These are phyloP conservation scores for Neurospora cerealis DNA, from an alignment of 495 filamentous ascomycete species.

Conservation along the genomic window DNA sequence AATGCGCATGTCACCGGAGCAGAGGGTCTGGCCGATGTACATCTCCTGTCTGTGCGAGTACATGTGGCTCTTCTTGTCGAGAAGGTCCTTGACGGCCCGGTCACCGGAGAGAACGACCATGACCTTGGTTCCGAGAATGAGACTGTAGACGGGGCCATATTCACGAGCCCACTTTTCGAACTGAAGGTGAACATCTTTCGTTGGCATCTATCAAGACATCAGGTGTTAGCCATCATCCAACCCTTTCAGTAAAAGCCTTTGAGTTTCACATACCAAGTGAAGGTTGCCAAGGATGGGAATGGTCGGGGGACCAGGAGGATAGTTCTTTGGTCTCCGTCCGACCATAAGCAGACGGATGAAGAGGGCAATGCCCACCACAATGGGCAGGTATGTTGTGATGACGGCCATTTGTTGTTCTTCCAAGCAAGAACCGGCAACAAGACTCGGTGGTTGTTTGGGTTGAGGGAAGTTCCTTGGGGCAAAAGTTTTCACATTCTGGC, in stretches of 20 bases:
- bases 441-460: background rate
- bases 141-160: conserved; percentile 30
- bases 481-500: background rate
- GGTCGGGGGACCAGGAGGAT: conserved; percentile 26
- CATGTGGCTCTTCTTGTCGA: conserved; percentile 28
- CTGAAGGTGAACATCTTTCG: conserved; percentile 21
- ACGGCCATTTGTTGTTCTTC: conserved; percentile 10
- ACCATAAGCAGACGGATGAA: conserved; percentile 16
- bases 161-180: conserved; percentile 30
- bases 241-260: background rate
- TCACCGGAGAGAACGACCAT: conserved; percentile 27
- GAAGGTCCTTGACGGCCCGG: conserved; percentile 27
- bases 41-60: conserved; percentile 28
- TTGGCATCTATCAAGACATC: conserved; percentile 15
- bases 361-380: conserved; percentile 15
- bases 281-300: conserved; percentile 27
- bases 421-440: background rate
- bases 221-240: background rate
- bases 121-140: conserved; percentile 30
- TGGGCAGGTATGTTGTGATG: conserved; percentile 10
- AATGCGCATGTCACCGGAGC: conserved; percentile 21
- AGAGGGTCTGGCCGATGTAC: conserved; percentile 27
- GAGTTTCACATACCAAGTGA: conserved; percentile 15
- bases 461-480: background rate
- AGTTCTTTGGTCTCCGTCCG: conserved; percentile 20